phyloP scores from a whole-genome alignment of 164 flowering plant genomes.

The Chimonanthus salicifolius region DNA sequence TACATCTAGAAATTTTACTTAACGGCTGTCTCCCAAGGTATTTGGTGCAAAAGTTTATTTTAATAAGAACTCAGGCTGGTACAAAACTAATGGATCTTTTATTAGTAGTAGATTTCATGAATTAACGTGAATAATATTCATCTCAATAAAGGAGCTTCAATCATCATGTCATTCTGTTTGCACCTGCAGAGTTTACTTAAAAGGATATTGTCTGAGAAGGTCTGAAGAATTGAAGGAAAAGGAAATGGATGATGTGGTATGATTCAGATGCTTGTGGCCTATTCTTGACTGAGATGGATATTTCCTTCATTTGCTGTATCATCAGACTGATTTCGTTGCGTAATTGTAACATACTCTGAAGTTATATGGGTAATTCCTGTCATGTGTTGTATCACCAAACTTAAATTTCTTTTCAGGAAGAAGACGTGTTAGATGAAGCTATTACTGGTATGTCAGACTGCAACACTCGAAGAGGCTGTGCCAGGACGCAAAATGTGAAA shows the following conservation, averaged over 20 bases:
- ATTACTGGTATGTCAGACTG: not conserved
- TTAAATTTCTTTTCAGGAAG: constrained; percentile 7
- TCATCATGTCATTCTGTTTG: not conserved
- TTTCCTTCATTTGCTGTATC: not conserved
- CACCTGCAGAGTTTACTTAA: constrained; percentile 13
- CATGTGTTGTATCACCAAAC: too few species aligned
- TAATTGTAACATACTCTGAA: too few species aligned
- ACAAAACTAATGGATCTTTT: too few species aligned
- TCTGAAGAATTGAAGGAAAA: not conserved
- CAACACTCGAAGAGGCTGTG: not conserved
- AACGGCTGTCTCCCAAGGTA: too few species aligned
- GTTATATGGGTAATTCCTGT: too few species aligned
- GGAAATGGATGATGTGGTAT: constrained; percentile 5
- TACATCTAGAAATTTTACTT: too few species aligned
- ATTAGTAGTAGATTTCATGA: too few species aligned
- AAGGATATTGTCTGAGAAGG: constrained; percentile 8
- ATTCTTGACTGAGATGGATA: not conserved
- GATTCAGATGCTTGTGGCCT: not conserved
- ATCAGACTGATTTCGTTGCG: not conserved
- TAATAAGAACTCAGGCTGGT: too few species aligned
- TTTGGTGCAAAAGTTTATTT: too few species aligned
- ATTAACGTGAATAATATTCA: too few species aligned
- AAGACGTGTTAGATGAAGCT: not conserved
- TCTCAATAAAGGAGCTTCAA: too few species aligned
- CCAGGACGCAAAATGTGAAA: not conserved